Conservation (phyloP, 1,284 basidiomycete genomes). For the Fomitiporia mediterranea region DNA sequence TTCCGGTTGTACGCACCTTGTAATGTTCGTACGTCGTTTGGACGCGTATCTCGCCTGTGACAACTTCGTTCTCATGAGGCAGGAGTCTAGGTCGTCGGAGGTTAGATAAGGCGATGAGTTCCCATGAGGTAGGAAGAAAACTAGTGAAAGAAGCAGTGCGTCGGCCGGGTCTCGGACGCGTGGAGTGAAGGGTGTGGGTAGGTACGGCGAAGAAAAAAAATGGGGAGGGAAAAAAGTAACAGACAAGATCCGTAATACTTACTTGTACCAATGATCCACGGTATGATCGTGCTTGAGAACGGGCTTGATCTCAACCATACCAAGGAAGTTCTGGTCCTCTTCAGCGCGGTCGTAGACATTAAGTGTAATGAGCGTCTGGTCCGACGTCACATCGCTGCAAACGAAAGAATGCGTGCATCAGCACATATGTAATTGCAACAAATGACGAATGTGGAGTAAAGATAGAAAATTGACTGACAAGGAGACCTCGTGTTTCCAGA, state of each 20-base stretch:
- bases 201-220: constrained; percentile 2
- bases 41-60: constrained; percentile 91
- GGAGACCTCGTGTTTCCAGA: constrained; percentile 98
- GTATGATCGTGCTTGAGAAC: constrained; percentile 86
- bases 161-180: constrained; percentile 16
- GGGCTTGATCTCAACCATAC: constrained; percentile 89
- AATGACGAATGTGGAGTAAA: neutral
- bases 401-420: constrained; percentile 21
- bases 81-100: constrained; percentile 49
- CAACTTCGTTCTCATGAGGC: constrained; percentile 74
- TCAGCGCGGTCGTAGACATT: constrained; percentile 89
- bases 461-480: constrained; percentile 60
- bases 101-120: constrained; percentile 21
- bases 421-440: neutral
- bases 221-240: constrained; percentile 11
- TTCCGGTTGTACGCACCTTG: constrained; percentile 54
- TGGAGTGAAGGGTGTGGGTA: neutral
- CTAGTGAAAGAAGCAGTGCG: neutral
- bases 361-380: constrained; percentile 80
- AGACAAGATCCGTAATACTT: constrained; percentile 31
- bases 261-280: constrained; percentile 98
- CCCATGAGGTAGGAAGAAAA: constrained; percentile 13
- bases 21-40: constrained; percentile 92
- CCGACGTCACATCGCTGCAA: constrained; percentile 89
- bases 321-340: constrained; percentile 84